Conservation (phyloP, 306 rosid species). For the Lathyrus aphaca region DNA sequence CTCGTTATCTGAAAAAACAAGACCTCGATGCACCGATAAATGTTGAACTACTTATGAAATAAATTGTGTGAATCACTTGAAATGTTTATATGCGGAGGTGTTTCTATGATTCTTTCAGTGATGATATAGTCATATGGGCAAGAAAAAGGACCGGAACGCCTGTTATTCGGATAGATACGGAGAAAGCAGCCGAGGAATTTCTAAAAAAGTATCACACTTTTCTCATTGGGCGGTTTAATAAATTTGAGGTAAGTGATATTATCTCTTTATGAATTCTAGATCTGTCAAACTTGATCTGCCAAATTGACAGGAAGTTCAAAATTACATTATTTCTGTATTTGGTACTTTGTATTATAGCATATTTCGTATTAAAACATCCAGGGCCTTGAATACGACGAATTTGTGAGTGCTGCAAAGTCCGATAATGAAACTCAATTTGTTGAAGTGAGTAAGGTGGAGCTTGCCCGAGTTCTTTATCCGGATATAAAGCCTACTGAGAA, state of each 20-base stretch:
- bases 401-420: slow-evolving; percentile 67
- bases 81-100: slow-evolving; percentile 16
- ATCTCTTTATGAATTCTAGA: neutral
- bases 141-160: slow-evolving; percentile 79
- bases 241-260: slow-evolving; percentile 60
- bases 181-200: slow-evolving; percentile 60
- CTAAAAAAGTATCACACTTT: slow-evolving; percentile 63
- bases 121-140: slow-evolving; percentile 83
- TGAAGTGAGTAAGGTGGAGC: slow-evolving; percentile 59
- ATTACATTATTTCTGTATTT: slow-evolving; percentile 23
- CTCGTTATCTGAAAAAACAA: neutral
- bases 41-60: slow-evolving; percentile 16
- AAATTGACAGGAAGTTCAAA: slow-evolving; percentile 9
- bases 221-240: slow-evolving; percentile 68
- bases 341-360: neutral
- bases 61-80: slow-evolving; percentile 20
- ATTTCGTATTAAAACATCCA: slow-evolving; percentile 37
- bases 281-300: slow-evolving; percentile 13
- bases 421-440: slow-evolving; percentile 85
- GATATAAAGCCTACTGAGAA: slow-evolving; percentile 45
- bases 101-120: slow-evolving; percentile 56
- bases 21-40: slow-evolving; percentile 7
- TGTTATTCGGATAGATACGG: slow-evolving; percentile 59
- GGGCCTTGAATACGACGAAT: slow-evolving; percentile 77
- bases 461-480: slow-evolving; percentile 77